Base-by-base conservation (phyloP, 1,284 basidiomycete genomes). In the Leccinum solheimii region DNA sequence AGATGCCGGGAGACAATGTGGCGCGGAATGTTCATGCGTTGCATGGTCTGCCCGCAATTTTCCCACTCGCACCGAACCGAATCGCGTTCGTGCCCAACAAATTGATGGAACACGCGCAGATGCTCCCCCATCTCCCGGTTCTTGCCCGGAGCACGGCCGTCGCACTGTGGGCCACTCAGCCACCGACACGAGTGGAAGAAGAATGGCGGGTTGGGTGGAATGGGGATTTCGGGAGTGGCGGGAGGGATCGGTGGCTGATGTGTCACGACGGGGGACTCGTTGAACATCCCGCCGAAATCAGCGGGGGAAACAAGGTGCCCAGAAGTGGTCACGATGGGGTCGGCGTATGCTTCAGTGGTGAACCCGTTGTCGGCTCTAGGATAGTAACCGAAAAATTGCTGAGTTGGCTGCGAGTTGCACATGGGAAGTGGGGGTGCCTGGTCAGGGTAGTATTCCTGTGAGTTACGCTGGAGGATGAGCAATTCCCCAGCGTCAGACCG, bases 101-200 rank as follows among this genome's bases (percentile, higher is more conserved):
- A 74, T 4, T 49, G 49, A 45, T 72, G 70, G 1, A 21, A 56
- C 1, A 43, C 55, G 1, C 70, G 64, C 9, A 72, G 50, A 30
- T 72, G 70, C 14, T 74, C 70, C 3, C 64, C 68, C 70, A 72
- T 72, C 30, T 72, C 70, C 19, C 72, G 68, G 45, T 72, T 72
- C 27, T 40, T 72, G 1, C 72, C 70, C 3, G 72, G 70, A 51
- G 68, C 72, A 8, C 30, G 34, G 30, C 69, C 72, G 27, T 65
- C 43, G 57, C 70, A 72, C 11, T 0, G 58, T 13, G 69, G 62
- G n/a, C 69, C 71, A 26, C 59, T 48, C 49, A 58, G 9, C 70
- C 70, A 72, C 9, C 61, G 63, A 50, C 70, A 72, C 14, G 19
- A 19, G 52, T 73, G 57, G 38, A 50, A 61, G 6, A 36, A 6